phyloP scores from a whole-genome alignment of 345 rosid species.

The Eucalyptus grandis region DNA sequence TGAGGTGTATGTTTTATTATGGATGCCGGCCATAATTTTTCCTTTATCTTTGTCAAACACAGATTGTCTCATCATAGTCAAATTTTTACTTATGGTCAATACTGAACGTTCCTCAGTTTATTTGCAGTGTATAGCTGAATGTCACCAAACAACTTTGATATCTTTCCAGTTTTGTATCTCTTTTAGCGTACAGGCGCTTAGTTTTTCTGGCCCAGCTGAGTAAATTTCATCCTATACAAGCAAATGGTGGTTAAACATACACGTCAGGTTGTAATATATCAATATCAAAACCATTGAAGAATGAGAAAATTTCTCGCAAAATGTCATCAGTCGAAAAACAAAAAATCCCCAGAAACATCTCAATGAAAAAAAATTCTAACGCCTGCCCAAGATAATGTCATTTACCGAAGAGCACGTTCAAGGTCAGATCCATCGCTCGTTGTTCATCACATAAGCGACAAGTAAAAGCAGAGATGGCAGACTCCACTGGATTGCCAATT shows the following conservation, averaged over 20 bases:
- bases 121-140: background rate
- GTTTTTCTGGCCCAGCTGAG: background rate
- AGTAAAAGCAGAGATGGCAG: background rate
- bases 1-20: background rate
- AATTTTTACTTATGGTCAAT: background rate
- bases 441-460: background rate
- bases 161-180: background rate
- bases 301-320: background rate
- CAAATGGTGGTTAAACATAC: background rate
- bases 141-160: background rate
- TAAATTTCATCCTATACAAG: background rate
- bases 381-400: background rate
- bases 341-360: background rate
- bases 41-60: background rate
- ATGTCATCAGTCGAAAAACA: background rate
- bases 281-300: background rate
- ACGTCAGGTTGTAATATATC: background rate
- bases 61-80: background rate
- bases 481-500: constrained; percentile 9
- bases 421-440: background rate
- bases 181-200: background rate
- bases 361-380: background rate
- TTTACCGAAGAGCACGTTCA: background rate
- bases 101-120: background rate
- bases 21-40: background rate